These are phyloP conservation scores for Acacia concinna DNA, from an alignment of 331 rosid species.

Conservation along the genomic window DNA sequence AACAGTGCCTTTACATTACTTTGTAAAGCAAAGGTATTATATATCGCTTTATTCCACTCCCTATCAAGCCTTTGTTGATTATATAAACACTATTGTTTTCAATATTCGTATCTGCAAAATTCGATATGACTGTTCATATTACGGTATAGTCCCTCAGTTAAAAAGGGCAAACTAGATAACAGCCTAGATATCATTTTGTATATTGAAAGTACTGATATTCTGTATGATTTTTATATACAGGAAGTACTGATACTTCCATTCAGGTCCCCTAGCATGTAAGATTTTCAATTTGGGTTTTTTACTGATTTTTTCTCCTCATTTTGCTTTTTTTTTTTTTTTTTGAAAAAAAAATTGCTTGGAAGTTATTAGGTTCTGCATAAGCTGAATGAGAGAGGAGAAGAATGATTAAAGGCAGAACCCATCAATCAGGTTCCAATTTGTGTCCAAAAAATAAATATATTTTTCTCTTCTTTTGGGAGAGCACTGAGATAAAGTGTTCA, in stretches of 20 bases:
- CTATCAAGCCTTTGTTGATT: conserved; percentile 39
- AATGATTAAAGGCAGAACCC: conserved; percentile 75
- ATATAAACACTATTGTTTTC: conserved; percentile 49
- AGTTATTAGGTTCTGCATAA: conserved; percentile 24
- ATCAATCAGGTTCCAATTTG: conserved; percentile 80
- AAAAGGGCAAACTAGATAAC: background rate
- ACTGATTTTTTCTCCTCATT: background rate
- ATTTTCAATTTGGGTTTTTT: too few species aligned
- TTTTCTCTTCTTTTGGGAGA: conserved; percentile 46
- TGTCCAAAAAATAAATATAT: conserved; percentile 49
- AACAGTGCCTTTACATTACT: conserved; percentile 38
- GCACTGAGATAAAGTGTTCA: conserved; percentile 65
- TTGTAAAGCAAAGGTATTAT: conserved; percentile 46
- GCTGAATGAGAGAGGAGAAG: conserved; percentile 48
- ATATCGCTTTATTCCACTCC: conserved; percentile 50
- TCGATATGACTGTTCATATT: conserved; percentile 56
- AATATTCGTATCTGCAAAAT: conserved; percentile 71
- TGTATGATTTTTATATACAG: too few species aligned
- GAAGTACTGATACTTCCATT: background rate
- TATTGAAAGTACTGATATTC: too few species aligned
- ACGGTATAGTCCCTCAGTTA: conserved; percentile 30
- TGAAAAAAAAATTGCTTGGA: background rate
- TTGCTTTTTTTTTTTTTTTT: conserved; percentile 17
- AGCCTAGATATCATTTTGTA: background rate
- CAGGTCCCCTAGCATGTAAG: too few species aligned